phyloP scores from a whole-genome alignment of 1,139 yeast species.

The Suhomyces atakaporum region DNA sequence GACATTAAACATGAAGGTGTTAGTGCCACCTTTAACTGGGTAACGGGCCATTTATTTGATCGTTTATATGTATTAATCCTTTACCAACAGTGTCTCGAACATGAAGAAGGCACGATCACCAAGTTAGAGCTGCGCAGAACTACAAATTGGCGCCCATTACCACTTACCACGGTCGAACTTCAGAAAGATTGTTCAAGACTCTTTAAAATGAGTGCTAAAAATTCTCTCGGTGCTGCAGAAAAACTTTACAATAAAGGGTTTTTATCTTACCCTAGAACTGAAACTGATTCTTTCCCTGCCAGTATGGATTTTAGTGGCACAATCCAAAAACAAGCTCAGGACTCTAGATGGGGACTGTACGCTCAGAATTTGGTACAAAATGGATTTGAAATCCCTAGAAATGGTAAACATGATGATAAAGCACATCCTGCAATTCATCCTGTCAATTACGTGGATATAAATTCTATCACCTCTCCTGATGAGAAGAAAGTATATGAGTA shows the following conservation, averaged over 20 bases:
- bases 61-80: constrained; percentile 60
- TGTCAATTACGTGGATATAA: constrained; percentile 49
- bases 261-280: constrained; percentile 95
- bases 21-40: constrained; percentile 60
- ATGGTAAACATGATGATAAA: constrained; percentile 84
- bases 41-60: constrained; percentile 71
- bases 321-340: constrained; percentile 59
- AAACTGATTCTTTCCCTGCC: constrained; percentile 83
- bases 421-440: constrained; percentile 99
- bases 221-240: constrained; percentile 83
- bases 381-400: constrained; percentile 62
- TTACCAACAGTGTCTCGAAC: constrained; percentile 63
- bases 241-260: constrained; percentile 81
- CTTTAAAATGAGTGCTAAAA: constrained; percentile 80
- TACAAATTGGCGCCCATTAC: constrained; percentile 78
- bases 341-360: constrained; percentile 51
- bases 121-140: constrained; percentile 64
- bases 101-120: constrained; percentile 51
- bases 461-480: constrained; percentile 39
- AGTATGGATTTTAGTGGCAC: constrained; percentile 68
- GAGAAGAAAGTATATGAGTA: constrained; percentile 83
- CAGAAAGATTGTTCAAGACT: constrained; percentile 82
- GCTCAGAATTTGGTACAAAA: constrained; percentile 37
- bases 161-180: constrained; percentile 92
- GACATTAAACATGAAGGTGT: constrained; percentile 39